A percentile compares a stretch with the other conserved stretches of the same genome.
phyloP scores from a whole-genome alignment of 306 rosid genomes.

The Cicer pinnatifidum region DNA sequence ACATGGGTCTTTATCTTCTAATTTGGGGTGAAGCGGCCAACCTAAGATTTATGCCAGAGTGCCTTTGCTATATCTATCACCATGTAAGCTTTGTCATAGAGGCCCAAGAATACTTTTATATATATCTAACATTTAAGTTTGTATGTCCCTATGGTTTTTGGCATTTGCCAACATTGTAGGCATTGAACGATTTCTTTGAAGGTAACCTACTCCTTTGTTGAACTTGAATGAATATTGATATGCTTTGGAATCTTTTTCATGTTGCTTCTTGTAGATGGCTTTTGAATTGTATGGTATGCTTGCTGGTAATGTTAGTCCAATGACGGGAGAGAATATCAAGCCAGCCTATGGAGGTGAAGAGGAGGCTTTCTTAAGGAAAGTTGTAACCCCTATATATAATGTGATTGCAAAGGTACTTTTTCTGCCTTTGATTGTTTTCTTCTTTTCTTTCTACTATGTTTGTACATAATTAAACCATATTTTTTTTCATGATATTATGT shows the following conservation, averaged over 20 bases:
- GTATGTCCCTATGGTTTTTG: constrained; percentile 19
- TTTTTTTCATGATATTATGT: constrained; percentile 35
- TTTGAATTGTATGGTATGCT: constrained; percentile 98
- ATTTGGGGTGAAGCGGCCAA: constrained; percentile 99
- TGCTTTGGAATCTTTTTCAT: constrained; percentile 37
- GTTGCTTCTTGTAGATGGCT: constrained; percentile 75
- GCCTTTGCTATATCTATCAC: constrained; percentile 97
- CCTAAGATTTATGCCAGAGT: constrained; percentile 98
- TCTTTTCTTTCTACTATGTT: constrained; percentile 11
- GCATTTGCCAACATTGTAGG: constrained; percentile 25
- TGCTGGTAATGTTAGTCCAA: constrained; percentile 97
- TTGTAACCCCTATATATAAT: constrained; percentile 89
- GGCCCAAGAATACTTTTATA: background rate
- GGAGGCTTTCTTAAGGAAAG: constrained; percentile 85
- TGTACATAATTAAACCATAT: background rate
- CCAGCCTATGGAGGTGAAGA: constrained; percentile 99
- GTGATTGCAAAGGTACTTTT: constrained; percentile 86
- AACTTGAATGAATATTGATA: constrained; percentile 31
- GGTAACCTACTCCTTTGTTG: constrained; percentile 2
- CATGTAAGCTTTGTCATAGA: constrained; percentile 63
- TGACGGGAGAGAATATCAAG: constrained; percentile 96
- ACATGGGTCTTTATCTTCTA: constrained; percentile 96
- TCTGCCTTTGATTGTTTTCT: constrained; percentile 29
- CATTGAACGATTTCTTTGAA: constrained; percentile 17
- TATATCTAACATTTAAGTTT: background rate